Evolutionary conservation across 345 rosid genomes (phyloP).

Genomic region (Rhizophora mangle): DNA sequence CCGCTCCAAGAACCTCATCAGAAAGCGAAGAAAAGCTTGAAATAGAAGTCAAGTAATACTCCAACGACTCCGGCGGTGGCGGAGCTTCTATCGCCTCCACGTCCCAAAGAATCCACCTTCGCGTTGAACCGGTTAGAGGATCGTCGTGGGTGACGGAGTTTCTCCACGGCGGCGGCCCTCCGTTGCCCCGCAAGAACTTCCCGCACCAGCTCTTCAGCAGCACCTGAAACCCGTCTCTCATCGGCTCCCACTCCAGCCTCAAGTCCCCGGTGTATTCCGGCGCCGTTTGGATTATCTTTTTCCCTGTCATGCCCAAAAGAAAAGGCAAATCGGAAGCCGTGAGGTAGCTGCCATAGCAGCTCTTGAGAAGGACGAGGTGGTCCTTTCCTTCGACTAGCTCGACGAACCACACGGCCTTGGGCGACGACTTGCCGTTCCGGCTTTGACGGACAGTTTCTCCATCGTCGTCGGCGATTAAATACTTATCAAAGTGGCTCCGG

Average conservation of each 20-base stretch:
- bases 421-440: slow-evolving; percentile 49
- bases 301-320: slow-evolving; percentile 84
- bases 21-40: slow-evolving; percentile 52
- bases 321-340: slow-evolving; percentile 71
- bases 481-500: slow-evolving; percentile 82
- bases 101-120: slow-evolving; percentile 80
- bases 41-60: slow-evolving; percentile 50
- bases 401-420: slow-evolving; percentile 61
- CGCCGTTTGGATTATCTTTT: slow-evolving; percentile 52
- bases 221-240: slow-evolving; percentile 64
- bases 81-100: slow-evolving; percentile 43
- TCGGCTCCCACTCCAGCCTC: slow-evolving; percentile 31
- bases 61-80: slow-evolving; percentile 36
- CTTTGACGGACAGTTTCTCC: slow-evolving; percentile 64
- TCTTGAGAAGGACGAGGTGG: slow-evolving; percentile 45
- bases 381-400: slow-evolving; percentile 53
- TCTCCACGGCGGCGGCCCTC: slow-evolving; percentile 91
- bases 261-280: slow-evolving; percentile 13
- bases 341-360: slow-evolving; percentile 62
- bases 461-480: slow-evolving; percentile 72
- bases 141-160: slow-evolving; percentile 85
- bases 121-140: slow-evolving; percentile 52
- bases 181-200: slow-evolving; percentile 71
- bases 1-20: slow-evolving; percentile 34
- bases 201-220: slow-evolving; percentile 67